These are phyloP conservation scores for Gynostemma pentaphyllum DNA, from an alignment of 306 rosid species.

Conservation along the genomic window DNA sequence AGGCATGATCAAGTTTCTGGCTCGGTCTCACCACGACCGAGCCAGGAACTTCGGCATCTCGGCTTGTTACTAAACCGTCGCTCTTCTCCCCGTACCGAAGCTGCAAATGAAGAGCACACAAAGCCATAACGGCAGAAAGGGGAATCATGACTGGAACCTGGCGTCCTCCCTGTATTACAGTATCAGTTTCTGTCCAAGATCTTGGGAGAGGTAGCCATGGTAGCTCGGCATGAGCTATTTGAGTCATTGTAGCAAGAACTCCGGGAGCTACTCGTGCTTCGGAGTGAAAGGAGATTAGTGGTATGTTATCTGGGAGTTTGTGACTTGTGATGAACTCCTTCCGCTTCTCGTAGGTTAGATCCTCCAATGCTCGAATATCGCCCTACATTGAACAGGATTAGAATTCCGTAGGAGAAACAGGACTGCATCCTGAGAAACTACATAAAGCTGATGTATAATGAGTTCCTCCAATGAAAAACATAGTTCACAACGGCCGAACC, in stretches of 20 bases:
- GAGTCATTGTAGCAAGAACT: slow-evolving; percentile 73
- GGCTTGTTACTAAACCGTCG: slow-evolving; percentile 57
- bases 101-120: slow-evolving; percentile 56
- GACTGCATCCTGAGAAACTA: not conserved
- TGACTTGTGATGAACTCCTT: slow-evolving; percentile 63
- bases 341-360: slow-evolving; percentile 68
- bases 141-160: slow-evolving; percentile 67
- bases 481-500: too few relatives aligned
- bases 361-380: slow-evolving; percentile 68
- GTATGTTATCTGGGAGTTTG: slow-evolving; percentile 50
- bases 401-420: not conserved
- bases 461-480: too few relatives aligned
- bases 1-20: slow-evolving; percentile 73
- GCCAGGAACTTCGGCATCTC: slow-evolving; percentile 79
- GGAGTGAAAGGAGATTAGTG: slow-evolving; percentile 59
- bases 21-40: slow-evolving; percentile 59
- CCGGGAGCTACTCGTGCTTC: slow-evolving; percentile 54
- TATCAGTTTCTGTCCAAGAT: slow-evolving; percentile 14
- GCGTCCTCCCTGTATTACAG: slow-evolving; percentile 21
- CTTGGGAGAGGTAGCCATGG: slow-evolving; percentile 46
- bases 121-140: slow-evolving; percentile 65
- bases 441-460: not conserved
- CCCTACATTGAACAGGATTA: slow-evolving; percentile 28
- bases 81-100: slow-evolving; percentile 78
- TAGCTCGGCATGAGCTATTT: slow-evolving; percentile 70